Base-by-base conservation (phyloP, 768 basidiomycete species). In the Lactifluus volemus region DNA sequence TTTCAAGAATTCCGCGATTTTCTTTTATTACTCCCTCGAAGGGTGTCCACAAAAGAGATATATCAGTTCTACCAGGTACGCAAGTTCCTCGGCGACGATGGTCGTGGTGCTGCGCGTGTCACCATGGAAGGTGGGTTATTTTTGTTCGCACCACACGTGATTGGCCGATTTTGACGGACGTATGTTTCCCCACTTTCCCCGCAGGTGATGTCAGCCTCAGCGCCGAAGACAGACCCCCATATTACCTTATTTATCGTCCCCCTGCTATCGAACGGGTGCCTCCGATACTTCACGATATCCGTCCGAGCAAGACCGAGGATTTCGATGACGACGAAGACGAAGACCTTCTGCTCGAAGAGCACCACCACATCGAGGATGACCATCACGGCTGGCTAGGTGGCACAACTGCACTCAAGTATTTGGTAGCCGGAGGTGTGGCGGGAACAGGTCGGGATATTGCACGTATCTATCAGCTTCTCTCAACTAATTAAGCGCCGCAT, bases 1-100 rank as follows among this genome's bases (percentile, higher is more conserved):
- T 98, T 96, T 74, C 76, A 78, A 55, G 87, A 95, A 69, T 97
- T 96, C 70, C 80, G 95, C 45, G 89, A 96, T 74, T 95, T 92
- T 72, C 79, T 97, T 60, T 80, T 96, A 44, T 80, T 96, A 53
- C 73, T 96, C 65, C 92, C 95, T 56, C 84, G 91, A 63, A 85
- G 81, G 71, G 84, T 80, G 30, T 93, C 89, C 1, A 79, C 89
- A 3, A 77, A 80, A 54, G 95, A 98, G 75, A 95, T 97, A 38
- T 95, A 89, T 73, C 81, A 77, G 59, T 92, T 87, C 73, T 92
- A 90, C 67, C 79, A 88, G 72, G 78, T 89, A 60, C 76, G 77
- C 65, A 86, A 76, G 67, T 84, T 79, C 68, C 74, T 88, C 72
- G 84, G 83, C 30, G 82, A 85, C 68, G 92, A 92, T 68, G 88